phyloP scores from a whole-genome alignment of 345 rosid species.

The Hirschfeldia incana region DNA sequence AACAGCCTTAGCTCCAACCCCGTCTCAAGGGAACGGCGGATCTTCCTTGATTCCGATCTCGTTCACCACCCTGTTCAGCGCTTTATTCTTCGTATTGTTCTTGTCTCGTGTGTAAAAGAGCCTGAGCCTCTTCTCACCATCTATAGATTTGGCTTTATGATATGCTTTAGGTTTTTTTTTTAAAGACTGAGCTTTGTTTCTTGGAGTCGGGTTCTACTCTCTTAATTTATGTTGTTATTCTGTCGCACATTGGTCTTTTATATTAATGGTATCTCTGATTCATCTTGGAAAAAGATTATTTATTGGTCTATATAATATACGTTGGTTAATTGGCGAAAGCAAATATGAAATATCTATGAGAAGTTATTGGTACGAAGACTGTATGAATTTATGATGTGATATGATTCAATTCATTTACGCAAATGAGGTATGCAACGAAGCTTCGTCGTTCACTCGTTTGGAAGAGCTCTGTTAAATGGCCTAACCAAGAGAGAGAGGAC shows the following conservation, averaged over 20 bases:
- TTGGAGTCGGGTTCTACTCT: background rate
- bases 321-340: background rate
- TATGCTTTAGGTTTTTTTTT: background rate
- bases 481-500: background rate
- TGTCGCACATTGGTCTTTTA: slow-evolving; percentile 11
- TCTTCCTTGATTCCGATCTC: slow-evolving; percentile 31
- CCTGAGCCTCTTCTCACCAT: background rate
- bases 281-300: background rate
- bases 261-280: background rate
- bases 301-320: background rate
- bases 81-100: slow-evolving; percentile 14
- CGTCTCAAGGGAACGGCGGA: slow-evolving; percentile 29
- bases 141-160: slow-evolving; percentile 23
- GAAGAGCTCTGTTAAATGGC: background rate
- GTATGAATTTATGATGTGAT: background rate
- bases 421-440: background rate
- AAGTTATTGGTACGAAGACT: background rate
- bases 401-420: background rate
- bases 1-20: slow-evolving; percentile 14
- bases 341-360: background rate
- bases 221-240: slow-evolving; percentile 1
- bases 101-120: background rate
- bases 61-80: slow-evolving; percentile 1
- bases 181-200: background rate
- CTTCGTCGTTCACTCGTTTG: background rate